phyloP scores from a whole-genome alignment of 2,329 filamentous ascomycete species.

The Ophiostoma pallidulum region DNA sequence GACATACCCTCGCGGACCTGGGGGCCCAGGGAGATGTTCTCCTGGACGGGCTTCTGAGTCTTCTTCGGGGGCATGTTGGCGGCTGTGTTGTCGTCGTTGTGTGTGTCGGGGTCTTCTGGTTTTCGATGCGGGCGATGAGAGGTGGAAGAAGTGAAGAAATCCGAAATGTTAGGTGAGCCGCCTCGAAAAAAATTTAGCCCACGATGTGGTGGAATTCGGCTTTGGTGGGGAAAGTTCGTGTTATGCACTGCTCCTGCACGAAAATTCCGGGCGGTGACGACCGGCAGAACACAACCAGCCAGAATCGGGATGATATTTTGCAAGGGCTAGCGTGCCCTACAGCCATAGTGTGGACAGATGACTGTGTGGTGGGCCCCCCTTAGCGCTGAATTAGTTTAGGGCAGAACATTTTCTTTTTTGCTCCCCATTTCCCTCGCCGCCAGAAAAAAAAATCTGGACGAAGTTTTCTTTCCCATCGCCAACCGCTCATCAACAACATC shows the following conservation, averaged over 20 bases:
- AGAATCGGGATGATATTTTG: background rate
- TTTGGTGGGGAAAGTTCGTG: slow-evolving; percentile 11
- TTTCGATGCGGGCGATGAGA: too few species aligned
- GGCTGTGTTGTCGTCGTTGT: slow-evolving; percentile 24
- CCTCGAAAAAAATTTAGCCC: slow-evolving; percentile 4
- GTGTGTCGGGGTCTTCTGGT: too few species aligned
- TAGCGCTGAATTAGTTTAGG: background rate
- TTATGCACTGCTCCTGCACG: background rate
- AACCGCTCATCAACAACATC: slow-evolving; percentile 6
- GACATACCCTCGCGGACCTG: slow-evolving; percentile 85
- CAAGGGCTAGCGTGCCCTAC: slow-evolving; percentile 17
- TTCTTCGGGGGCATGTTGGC: slow-evolving; percentile 91
- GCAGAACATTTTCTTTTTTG: background rate
- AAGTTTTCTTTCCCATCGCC: background rate
- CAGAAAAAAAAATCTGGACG: background rate
- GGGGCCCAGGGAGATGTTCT: slow-evolving; percentile 98
- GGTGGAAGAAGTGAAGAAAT: background rate
- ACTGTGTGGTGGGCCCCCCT: background rate
- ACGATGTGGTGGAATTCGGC: slow-evolving; percentile 13
- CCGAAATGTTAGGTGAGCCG: slow-evolving; percentile 9
- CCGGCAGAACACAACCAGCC: slow-evolving; percentile 10
- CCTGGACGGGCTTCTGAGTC: slow-evolving; percentile 71
- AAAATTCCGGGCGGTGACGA: slow-evolving; percentile 9
- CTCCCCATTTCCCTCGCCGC: too few species aligned
- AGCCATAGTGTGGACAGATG: background rate